Conservation (phyloP, 768 basidiomycete species). For the Infundibulicybe gibba region DNA sequence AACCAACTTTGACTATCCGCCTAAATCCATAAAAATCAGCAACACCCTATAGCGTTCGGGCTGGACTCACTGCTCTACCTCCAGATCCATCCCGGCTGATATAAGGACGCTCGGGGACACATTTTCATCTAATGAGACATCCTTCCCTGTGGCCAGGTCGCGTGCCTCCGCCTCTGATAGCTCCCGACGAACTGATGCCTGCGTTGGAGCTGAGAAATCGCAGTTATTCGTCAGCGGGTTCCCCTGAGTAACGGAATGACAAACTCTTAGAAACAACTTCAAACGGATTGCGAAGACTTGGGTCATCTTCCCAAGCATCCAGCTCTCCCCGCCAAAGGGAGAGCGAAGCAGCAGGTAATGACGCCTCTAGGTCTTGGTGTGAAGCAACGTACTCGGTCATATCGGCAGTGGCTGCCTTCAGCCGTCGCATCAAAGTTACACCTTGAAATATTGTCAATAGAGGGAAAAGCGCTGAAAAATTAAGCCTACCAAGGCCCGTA, state of each 20-base stretch:
- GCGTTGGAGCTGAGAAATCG: slow-evolving; percentile 10
- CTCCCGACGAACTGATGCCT: slow-evolving; percentile 2
- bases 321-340: slow-evolving; percentile 3
- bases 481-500: neutral
- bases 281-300: slow-evolving; percentile 8
- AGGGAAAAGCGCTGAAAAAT: neutral
- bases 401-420: neutral
- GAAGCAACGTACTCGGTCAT: neutral
- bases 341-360: neutral
- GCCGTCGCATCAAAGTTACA: neutral
- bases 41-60: too few relatives aligned
- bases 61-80: slow-evolving; percentile 13
- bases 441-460: neutral
- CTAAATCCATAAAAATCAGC: neutral
- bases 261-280: neutral
- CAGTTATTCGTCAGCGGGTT: neutral
- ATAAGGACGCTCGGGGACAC: slow-evolving; percentile 11
- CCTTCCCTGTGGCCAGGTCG: neutral
- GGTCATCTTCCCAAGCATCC: slow-evolving; percentile 7
- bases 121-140: slow-evolving; percentile 6
- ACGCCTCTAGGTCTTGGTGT: neutral
- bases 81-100: slow-evolving; percentile 12
- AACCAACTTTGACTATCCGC: neutral
- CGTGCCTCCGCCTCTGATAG: slow-evolving; percentile 7
- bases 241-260: neutral